Evolutionary conservation across 73 alveolate species (phyloP).

Genomic region (Symbiodinium pilosum): DNA sequence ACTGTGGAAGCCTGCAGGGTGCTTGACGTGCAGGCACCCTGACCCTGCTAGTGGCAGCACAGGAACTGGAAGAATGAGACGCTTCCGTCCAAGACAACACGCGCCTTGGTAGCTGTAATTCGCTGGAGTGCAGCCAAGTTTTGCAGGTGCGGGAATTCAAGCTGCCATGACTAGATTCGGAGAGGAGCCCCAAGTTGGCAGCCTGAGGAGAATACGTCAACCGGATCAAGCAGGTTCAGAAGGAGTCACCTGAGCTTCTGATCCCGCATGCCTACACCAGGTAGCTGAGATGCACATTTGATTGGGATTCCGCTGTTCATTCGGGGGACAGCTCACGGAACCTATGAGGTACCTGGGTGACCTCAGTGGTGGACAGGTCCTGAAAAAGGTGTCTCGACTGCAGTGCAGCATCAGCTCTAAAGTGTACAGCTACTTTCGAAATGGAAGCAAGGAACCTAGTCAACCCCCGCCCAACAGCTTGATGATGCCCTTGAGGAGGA

Average conservation of each 20-base stretch:
- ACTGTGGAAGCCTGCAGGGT: too few relatives aligned
- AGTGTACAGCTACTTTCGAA: too few relatives aligned
- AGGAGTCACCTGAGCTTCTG: constrained; percentile 77
- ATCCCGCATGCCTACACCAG: constrained; percentile 93
- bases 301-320: not conserved
- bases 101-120: constrained; percentile 1
- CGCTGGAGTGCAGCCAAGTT: not conserved
- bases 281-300: not conserved
- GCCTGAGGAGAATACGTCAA: constrained; percentile 51
- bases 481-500: too few relatives aligned
- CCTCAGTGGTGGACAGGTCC: constrained; percentile 94
- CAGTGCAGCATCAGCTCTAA: too few relatives aligned
- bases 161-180: not conserved
- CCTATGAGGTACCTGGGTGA: constrained; percentile 57
- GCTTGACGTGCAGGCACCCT: too few relatives aligned
- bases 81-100: constrained; percentile 53
- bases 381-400: not conserved
- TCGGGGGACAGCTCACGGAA: not conserved
- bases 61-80: constrained; percentile 91
- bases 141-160: not conserved
- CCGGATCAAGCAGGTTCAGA: constrained; percentile 59
- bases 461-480: too few relatives aligned
- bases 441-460: too few relatives aligned
- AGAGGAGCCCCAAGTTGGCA: not conserved
- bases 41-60: too few relatives aligned